A percentile compares a stretch with the other conserved stretches of the same genome.
Conservation (phyloP, 345 rosid species). For the Jatropha curcas region DNA sequence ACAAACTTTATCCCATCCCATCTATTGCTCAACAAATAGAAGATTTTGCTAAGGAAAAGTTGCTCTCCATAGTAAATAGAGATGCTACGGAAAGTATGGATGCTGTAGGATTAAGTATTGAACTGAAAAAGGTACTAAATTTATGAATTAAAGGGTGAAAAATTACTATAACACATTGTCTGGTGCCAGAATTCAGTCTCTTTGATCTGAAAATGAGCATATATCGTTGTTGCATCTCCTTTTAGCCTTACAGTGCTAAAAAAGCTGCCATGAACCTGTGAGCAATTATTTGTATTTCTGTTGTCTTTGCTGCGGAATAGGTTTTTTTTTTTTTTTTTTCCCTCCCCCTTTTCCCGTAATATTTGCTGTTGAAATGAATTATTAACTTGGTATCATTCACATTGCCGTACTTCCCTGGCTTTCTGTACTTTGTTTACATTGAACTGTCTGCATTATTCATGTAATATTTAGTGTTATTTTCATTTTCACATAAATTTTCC, state of each 20-base stretch:
- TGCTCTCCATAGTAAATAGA: conserved; percentile 53
- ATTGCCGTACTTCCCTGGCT: neutral
- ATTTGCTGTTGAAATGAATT: neutral
- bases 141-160: conserved; percentile 8
- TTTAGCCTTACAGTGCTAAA: neutral
- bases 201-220: neutral
- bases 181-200: neutral
- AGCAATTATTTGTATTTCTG: neutral
- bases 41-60: conserved; percentile 70
- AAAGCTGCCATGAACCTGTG: neutral
- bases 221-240: neutral
- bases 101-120: conserved; percentile 45
- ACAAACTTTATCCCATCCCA: conserved; percentile 81
- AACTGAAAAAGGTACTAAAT: conserved; percentile 55
- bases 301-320: neutral
- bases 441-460: neutral
- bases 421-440: neutral
- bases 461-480: neutral
- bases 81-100: conserved; percentile 41
- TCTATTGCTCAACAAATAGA: conserved; percentile 80
- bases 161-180: neutral
- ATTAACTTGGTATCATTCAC: neutral
- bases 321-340: neutral
- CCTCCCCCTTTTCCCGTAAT: neutral
- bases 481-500: neutral